Evolutionary conservation across 768 basidiomycete species (phyloP).

Genomic region (Kwoniella sp.): DNA sequence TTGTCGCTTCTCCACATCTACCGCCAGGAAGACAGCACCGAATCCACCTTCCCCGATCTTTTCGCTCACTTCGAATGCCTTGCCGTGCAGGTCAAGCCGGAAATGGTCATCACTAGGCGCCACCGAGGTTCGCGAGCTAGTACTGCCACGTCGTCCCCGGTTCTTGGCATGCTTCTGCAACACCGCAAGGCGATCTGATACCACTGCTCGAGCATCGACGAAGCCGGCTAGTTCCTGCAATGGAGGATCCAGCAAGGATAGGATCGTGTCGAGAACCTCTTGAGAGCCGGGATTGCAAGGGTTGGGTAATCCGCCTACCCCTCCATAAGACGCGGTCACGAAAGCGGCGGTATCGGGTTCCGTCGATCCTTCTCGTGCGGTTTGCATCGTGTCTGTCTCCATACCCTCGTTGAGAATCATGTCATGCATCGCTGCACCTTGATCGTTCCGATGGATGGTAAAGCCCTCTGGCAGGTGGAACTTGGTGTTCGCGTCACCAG

Average conservation of each 20-base stretch:
- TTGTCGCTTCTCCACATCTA: slow-evolving; percentile 55
- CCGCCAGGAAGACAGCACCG: slow-evolving; percentile 88
- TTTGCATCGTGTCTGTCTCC: slow-evolving; percentile 30
- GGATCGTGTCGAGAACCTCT: slow-evolving; percentile 64
- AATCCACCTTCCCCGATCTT: slow-evolving; percentile 98
- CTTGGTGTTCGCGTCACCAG: slow-evolving; percentile 27
- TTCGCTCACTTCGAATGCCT: slow-evolving; percentile 69
- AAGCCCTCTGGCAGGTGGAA: slow-evolving; percentile 53
- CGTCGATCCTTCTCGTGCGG: slow-evolving; percentile 19
- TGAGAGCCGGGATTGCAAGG: slow-evolving; percentile 85
- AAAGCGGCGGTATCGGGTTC: slow-evolving; percentile 24
- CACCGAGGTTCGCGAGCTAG: slow-evolving; percentile 33
- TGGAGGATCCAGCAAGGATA: slow-evolving; percentile 64
- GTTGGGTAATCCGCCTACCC: slow-evolving; percentile 63
- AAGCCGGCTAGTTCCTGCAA: slow-evolving; percentile 53
- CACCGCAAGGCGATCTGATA: slow-evolving; percentile 64
- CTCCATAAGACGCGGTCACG: slow-evolving; percentile 20
- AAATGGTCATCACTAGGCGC: slow-evolving; percentile 39
- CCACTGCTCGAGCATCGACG: slow-evolving; percentile 46
- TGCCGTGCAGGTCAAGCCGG: slow-evolving; percentile 64
- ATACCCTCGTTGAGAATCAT: slow-evolving; percentile 30
- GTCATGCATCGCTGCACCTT: slow-evolving; percentile 12
- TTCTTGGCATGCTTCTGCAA: slow-evolving; percentile 72
- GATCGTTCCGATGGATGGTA: slow-evolving; percentile 45
- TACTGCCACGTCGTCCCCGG: slow-evolving; percentile 34